Conservation (phyloP, 2,329 filamentous ascomycete genomes). For the Epichloe sp. region DNA sequence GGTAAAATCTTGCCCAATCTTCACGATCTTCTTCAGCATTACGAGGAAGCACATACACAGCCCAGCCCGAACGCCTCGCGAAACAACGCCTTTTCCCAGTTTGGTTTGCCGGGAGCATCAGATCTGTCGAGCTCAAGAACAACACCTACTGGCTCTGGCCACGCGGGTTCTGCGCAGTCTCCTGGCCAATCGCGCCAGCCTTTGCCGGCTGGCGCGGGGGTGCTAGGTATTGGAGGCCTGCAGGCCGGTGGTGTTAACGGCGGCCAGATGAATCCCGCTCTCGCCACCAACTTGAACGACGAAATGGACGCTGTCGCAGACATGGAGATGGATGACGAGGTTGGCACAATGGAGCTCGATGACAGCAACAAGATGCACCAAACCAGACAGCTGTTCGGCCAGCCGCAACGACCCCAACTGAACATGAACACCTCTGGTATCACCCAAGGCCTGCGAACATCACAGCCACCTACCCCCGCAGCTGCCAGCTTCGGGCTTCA, state of each 20-base stretch:
- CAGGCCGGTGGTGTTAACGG: slow-evolving; percentile 15
- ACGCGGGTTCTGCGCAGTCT: slow-evolving; percentile 12
- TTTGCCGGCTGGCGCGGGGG: slow-evolving; percentile 15
- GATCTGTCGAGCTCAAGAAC: slow-evolving; percentile 21
- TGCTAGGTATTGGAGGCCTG: slow-evolving; percentile 27
- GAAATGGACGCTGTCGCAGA: slow-evolving; percentile 81
- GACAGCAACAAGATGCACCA: slow-evolving; percentile 55
- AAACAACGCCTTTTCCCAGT: slow-evolving; percentile 28
- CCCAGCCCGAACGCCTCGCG: slow-evolving; percentile 34
- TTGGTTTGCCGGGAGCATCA: slow-evolving; percentile 20
- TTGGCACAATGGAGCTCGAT: slow-evolving; percentile 52
- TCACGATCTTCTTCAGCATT: slow-evolving; percentile 91
- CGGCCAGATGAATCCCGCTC: slow-evolving; percentile 28
- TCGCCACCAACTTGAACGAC: slow-evolving; percentile 29
- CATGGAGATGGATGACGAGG: slow-evolving; percentile 91
- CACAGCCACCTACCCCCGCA: slow-evolving; percentile 75
- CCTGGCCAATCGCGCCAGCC: slow-evolving; percentile 22
- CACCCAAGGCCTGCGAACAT: slow-evolving; percentile 67
- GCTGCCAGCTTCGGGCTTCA: slow-evolving; percentile 66
- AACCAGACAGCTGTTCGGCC: slow-evolving; percentile 54
- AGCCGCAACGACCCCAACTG: slow-evolving; percentile 54
- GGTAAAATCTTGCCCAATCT: slow-evolving; percentile 78
- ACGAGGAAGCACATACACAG: slow-evolving; percentile 85
- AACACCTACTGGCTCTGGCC: slow-evolving; percentile 17
- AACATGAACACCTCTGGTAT: slow-evolving; percentile 69